A percentile compares a stretch with the other conserved stretches of the same genome.
Evolutionary conservation across 2,329 filamentous ascomycete genomes (phyloP).

Genomic region (Seiridium cupressi): DNA sequence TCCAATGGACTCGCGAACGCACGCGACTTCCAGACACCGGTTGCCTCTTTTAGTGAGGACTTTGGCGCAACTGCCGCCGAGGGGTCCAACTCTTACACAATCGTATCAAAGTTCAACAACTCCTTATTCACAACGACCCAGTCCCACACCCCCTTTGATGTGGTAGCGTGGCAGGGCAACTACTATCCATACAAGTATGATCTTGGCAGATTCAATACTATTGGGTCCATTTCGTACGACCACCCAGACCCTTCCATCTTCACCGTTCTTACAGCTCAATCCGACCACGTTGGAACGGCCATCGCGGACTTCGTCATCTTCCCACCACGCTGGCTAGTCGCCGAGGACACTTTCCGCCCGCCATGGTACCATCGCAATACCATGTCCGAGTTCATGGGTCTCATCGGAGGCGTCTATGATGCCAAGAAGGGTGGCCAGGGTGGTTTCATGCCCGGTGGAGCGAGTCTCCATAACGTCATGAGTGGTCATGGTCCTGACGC

Average conservation of each 20-base stretch:
- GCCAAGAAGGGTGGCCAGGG: conserved; percentile 46
- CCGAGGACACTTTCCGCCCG: conserved; percentile 58
- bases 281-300: conserved; percentile 50
- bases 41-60: conserved; percentile 59
- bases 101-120: conserved; percentile 61
- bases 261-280: conserved; percentile 56
- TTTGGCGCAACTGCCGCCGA: conserved; percentile 31
- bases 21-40: conserved; percentile 64
- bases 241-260: conserved; percentile 70
- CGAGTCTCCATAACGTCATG: conserved; percentile 59
- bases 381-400: conserved; percentile 53
- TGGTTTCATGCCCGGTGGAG: conserved; percentile 47
- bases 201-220: conserved; percentile 64
- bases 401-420: conserved; percentile 47
- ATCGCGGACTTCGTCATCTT: conserved; percentile 64
- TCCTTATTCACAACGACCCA: conserved; percentile 60
- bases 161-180: conserved; percentile 70
- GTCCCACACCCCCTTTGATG: conserved; percentile 64
- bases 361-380: conserved; percentile 62
- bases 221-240: conserved; percentile 65
- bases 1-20: conserved; percentile 62
- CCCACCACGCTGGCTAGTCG: conserved; percentile 60
- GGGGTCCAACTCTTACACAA: conserved; percentile 34
- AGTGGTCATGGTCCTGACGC: conserved; percentile 56
- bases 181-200: conserved; percentile 74